Conservation (phyloP, 257 asterid species). For the Capsicum chinense region DNA sequence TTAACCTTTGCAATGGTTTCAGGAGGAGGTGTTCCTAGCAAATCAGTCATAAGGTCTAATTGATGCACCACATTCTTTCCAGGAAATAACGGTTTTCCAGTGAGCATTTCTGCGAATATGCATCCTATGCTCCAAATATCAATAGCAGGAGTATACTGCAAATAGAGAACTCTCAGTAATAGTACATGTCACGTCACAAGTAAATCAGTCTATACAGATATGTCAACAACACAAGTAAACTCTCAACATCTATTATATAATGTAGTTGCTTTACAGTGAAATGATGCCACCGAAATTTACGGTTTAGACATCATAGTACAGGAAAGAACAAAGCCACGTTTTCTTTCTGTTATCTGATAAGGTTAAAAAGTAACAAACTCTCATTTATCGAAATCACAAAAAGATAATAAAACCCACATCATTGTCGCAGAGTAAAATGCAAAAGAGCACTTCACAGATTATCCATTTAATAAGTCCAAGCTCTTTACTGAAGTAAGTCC, state of each 20-base stretch:
- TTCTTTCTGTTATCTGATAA: not conserved
- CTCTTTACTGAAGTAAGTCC: not conserved
- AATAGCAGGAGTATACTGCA: slow-evolving; percentile 96
- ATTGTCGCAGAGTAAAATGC: not conserved
- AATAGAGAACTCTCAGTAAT: slow-evolving; percentile 32
- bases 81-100: slow-evolving; percentile 87
- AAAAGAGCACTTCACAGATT: slow-evolving; percentile 3
- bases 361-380: not conserved
- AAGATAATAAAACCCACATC: not conserved
- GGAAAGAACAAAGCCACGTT: not conserved
- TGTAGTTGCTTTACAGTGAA: slow-evolving; percentile 4
- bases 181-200: not conserved
- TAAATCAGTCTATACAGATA: slow-evolving; percentile 3
- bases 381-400: not conserved
- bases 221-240: slow-evolving; percentile 15
- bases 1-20: slow-evolving; percentile 85
- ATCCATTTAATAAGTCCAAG: not conserved
- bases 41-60: slow-evolving; percentile 89
- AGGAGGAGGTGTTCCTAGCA: slow-evolving; percentile 92
- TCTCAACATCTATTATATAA: not conserved
- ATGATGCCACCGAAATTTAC: not conserved
- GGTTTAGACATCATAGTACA: not conserved
- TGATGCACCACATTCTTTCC: slow-evolving; percentile 96
- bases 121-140: slow-evolving; percentile 98
- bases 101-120: slow-evolving; percentile 92